Evolutionary conservation across 352 stramenopile genomes (phyloP), one percentile per base, ranked within the genome.

Genomic region (Pythium pyrilobum): DNA sequence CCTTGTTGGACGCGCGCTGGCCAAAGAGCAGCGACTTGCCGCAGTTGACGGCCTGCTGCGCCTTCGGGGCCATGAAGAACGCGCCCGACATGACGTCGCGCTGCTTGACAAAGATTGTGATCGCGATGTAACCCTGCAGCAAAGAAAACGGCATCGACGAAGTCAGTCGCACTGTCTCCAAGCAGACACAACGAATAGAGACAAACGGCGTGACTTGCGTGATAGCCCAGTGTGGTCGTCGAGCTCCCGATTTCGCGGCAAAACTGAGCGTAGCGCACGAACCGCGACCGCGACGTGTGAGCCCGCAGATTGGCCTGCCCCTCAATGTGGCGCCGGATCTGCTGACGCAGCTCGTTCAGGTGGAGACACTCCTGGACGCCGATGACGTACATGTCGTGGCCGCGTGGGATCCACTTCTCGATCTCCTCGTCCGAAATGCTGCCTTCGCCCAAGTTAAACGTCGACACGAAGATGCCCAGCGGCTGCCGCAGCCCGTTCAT

Each of bases 351-450:
- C 31, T 85, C 79, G 15, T 64, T 59, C 25, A 96, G 59, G 56
- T 90, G 66, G 11, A 96, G 71, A 65, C 88, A 97, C 52, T 97
- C 88, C 48, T 96, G 84, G 5, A 96, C 66, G 4, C 81, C 86
- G 53, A 96, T 89, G 27, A 90, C 80, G 57, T 96, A 96, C 31
- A 96, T 68, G 39, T 96, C 84, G 37, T 89, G 62, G 24, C 83
- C 86, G 11, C 52, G 56, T 6, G 84, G 81, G 16, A 97, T 87
- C 88, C 88, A 97, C 52, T 86, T 82, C 20, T 73, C 64, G 46
- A 82, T 38, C 15, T 82, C 64, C 5, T 74, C 65, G 6, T 81
- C 64, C 18, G 71, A 73, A 37, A 91, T 62, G 59, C 56, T 68
- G 20, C 67, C 76, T 52, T 93, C 83, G 47, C 80, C 83, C 75